phyloP scores from a whole-genome alignment of 2,329 filamentous ascomycete genomes.

The Botrytis fragariae region DNA sequence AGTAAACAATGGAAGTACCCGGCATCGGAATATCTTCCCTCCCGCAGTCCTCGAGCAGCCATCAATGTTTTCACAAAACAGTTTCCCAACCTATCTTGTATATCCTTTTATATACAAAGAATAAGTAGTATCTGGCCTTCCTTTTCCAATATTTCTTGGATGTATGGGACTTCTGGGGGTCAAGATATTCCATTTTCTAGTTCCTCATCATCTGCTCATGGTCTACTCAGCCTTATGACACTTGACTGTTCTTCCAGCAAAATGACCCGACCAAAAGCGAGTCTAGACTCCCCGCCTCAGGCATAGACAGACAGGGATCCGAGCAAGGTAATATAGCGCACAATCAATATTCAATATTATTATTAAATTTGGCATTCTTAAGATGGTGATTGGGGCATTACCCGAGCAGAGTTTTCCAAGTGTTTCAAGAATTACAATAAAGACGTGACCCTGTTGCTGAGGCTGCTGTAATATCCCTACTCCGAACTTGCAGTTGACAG shows the following conservation, averaged over 20 bases:
- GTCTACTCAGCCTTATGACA: constrained; percentile 2
- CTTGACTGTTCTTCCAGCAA: neutral
- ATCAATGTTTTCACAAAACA: neutral
- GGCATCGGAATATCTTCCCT: neutral
- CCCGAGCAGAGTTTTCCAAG: neutral
- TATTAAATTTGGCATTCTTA: neutral
- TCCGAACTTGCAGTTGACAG: neutral
- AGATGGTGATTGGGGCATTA: neutral
- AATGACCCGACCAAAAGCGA: neutral
- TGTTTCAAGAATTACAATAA: neutral
- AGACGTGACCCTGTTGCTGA: neutral
- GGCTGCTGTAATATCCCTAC: neutral
- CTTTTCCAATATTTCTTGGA: neutral
- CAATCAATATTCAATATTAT: neutral
- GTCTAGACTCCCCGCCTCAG: constrained; percentile 7
- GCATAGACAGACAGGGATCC: neutral
- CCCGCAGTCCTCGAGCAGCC: neutral
- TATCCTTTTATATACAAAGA: neutral
- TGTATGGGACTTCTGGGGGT: neutral
- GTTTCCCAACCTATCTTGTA: neutral
- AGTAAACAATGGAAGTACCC: neutral
- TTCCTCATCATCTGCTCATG: neutral
- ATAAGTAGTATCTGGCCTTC: neutral
- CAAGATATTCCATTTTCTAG: neutral
- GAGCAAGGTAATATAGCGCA: neutral